phyloP scores from a whole-genome alignment of 345 rosid species.

The Acer saccharum region DNA sequence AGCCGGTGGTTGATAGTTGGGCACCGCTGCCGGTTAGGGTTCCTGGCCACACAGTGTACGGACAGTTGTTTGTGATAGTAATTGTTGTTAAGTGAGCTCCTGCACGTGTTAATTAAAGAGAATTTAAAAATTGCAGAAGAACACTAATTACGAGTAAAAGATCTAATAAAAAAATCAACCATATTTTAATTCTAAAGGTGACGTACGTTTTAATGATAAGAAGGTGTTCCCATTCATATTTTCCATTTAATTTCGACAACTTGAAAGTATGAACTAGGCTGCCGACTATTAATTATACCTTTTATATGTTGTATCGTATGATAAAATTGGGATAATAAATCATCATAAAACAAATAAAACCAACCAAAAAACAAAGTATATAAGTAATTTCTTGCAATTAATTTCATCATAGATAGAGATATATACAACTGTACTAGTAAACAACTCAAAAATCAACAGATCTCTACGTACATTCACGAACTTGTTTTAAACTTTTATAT shows the following conservation, averaged over 20 bases:
- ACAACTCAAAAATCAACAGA: too few relatives aligned
- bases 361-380: too few relatives aligned
- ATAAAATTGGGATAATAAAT: too few relatives aligned
- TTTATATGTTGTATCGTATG: too few relatives aligned
- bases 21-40: conserved; percentile 16
- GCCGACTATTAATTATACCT: not conserved
- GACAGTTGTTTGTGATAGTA: conserved; percentile 52
- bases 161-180: too few relatives aligned
- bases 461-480: too few relatives aligned
- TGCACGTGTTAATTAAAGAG: not conserved
- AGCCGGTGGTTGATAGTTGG: conserved; percentile 48
- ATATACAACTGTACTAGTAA: too few relatives aligned
- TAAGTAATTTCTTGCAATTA: too few relatives aligned
- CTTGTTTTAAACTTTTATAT: too few relatives aligned
- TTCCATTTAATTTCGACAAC: not conserved
- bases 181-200: not conserved
- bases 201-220: not conserved
- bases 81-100: conserved; percentile 32
- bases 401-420: too few relatives aligned
- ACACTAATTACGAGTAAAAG: not conserved
- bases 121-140: too few relatives aligned
- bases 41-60: conserved; percentile 55
- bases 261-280: not conserved
- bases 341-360: too few relatives aligned
- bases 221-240: not conserved